Conservation (phyloP, 306 rosid species). For the Echinosophora koreensis region DNA sequence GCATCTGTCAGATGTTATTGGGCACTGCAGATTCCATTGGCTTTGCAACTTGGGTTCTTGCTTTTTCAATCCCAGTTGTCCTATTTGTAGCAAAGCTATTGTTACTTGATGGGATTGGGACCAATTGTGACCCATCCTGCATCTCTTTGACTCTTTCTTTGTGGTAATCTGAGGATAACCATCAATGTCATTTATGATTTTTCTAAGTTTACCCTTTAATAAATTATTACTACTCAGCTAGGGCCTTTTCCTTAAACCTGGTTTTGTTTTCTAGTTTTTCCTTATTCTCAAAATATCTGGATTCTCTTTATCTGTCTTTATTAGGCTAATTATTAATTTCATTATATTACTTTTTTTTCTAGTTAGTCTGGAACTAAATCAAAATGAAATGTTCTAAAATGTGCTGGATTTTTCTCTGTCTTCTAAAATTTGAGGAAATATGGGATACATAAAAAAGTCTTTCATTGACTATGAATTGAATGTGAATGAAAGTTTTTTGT, state of each 20-base stretch:
- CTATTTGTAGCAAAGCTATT: slow-evolving; percentile 48
- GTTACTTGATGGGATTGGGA: slow-evolving; percentile 66
- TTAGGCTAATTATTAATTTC: neutral
- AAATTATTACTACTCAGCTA: slow-evolving; percentile 40
- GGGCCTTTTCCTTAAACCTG: slow-evolving; percentile 30
- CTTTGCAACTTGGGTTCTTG: slow-evolving; percentile 66
- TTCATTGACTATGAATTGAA: slow-evolving; percentile 41
- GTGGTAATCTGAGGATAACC: slow-evolving; percentile 61
- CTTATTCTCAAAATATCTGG: no score
- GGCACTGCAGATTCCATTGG: slow-evolving; percentile 58
- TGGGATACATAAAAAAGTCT: neutral
- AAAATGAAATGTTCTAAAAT: slow-evolving; percentile 13
- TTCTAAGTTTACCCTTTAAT: slow-evolving; percentile 46
- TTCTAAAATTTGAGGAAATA: slow-evolving; percentile 7
- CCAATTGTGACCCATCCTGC: slow-evolving; percentile 69
- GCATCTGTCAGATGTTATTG: slow-evolving; percentile 66
- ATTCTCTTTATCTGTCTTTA: neutral
- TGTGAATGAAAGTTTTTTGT: slow-evolving; percentile 30
- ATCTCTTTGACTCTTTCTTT: slow-evolving; percentile 31
- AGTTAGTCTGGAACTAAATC: neutral
- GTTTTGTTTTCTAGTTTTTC: no score
- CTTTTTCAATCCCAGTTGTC: slow-evolving; percentile 75
- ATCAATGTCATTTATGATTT: slow-evolving; percentile 70
- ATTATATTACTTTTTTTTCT: slow-evolving; percentile 21
- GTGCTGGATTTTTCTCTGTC: neutral